A percentile compares a stretch with the other conserved stretches of the same genome.
These are phyloP conservation scores for Claviceps africana DNA, from an alignment of 2,329 filamentous ascomycete genomes.

Conservation along the genomic window DNA sequence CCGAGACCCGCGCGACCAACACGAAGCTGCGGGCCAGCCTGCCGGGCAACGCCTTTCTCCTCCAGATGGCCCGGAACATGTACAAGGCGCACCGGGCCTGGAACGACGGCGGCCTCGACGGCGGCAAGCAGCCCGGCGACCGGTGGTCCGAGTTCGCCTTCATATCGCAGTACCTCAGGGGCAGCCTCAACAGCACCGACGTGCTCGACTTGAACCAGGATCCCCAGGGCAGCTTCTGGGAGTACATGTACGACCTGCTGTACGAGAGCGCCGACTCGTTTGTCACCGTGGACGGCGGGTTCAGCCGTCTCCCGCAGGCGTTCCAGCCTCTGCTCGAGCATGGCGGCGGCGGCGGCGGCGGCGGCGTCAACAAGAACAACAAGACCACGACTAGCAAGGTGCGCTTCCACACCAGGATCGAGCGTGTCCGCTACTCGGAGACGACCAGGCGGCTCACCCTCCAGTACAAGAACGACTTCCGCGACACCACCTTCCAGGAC, in stretches of 20 bases:
- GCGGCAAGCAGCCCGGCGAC: constrained; percentile 33
- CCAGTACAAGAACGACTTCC: constrained; percentile 36
- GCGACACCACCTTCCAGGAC: constrained; percentile 24
- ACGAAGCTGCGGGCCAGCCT: constrained; percentile 24
- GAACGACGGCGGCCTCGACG: constrained; percentile 20
- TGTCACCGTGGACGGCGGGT: constrained; percentile 3
- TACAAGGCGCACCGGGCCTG: constrained; percentile 29
- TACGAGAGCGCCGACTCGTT: constrained; percentile 13
- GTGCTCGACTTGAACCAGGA: constrained; percentile 15
- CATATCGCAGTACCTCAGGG: constrained; percentile 42
- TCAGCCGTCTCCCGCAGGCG: constrained; percentile 30
- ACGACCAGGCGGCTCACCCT: constrained; percentile 41
- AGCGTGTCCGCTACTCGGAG: constrained; percentile 40
- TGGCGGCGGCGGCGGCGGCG: too few relatives aligned
- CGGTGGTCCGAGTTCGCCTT: constrained; percentile 52
- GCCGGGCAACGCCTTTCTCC: constrained; percentile 21
- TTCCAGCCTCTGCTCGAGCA: constrained; percentile 49
- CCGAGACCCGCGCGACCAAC: constrained; percentile 19
- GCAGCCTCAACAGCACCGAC: constrained; percentile 40
- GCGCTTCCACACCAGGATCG: constrained; percentile 41
- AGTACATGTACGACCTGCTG: constrained; percentile 17
- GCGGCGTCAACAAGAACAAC: too few relatives aligned
- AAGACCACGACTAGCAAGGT: too few relatives aligned
- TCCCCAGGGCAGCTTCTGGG: constrained; percentile 31
- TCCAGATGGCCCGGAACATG: constrained; percentile 27